phyloP scores from a whole-genome alignment of 306 rosid genomes.

The Clitoria ternatea region DNA sequence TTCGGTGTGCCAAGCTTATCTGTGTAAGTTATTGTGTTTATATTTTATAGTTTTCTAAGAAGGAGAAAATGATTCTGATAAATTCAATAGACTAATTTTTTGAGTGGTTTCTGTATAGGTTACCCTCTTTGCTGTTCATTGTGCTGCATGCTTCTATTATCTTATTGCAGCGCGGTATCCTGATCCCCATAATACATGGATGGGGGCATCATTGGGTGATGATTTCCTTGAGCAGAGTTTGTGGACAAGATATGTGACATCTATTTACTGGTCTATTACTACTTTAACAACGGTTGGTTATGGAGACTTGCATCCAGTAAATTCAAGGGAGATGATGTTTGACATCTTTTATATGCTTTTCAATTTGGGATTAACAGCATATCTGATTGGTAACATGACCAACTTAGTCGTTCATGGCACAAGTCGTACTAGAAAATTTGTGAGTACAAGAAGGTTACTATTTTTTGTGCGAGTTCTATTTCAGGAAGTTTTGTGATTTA shows the following conservation, averaged over 20 bases:
- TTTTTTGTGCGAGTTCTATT: neutral
- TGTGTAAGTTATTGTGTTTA: constrained; percentile 49
- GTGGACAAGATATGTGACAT: constrained; percentile 73
- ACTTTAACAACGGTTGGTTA: constrained; percentile 90
- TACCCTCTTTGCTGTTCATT: constrained; percentile 80
- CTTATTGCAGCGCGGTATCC: constrained; percentile 72
- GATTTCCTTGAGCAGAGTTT: constrained; percentile 49
- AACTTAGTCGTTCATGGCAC: constrained; percentile 93
- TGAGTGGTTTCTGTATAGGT: constrained; percentile 51
- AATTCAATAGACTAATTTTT: neutral
- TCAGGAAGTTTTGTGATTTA: neutral
- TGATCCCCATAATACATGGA: constrained; percentile 71
- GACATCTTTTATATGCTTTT: constrained; percentile 87
- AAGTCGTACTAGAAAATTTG: constrained; percentile 81
- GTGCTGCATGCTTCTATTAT: constrained; percentile 89
- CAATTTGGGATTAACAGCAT: constrained; percentile 85
- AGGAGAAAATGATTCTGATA: neutral
- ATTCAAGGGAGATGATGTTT: constrained; percentile 79
- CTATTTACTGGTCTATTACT: constrained; percentile 90
- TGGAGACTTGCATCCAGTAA: constrained; percentile 92
- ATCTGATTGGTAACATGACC: constrained; percentile 97
- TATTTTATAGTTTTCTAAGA: neutral
- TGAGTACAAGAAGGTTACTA: constrained; percentile 30
- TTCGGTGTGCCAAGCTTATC: constrained; percentile 84
- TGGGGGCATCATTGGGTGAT: constrained; percentile 39